phyloP scores from a whole-genome alignment of 2,329 filamentous ascomycete genomes.

The Diaporthe sp. region DNA sequence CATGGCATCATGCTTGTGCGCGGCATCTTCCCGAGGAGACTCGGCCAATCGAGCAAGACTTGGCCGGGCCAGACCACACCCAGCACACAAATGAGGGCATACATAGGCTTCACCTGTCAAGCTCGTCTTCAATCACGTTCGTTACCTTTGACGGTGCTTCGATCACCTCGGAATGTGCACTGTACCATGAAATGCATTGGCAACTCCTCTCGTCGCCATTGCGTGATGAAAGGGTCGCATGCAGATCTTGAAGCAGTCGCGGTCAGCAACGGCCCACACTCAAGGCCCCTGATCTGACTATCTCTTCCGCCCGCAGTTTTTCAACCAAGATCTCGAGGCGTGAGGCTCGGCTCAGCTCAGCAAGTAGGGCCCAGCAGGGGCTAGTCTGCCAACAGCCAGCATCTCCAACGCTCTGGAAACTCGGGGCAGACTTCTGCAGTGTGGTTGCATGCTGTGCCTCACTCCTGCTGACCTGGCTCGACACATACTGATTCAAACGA shows the following conservation, averaged over 20 bases:
- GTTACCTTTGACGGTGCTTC: not conserved
- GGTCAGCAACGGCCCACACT: slow-evolving; percentile 20
- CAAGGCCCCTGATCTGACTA: slow-evolving; percentile 14
- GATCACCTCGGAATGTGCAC: not conserved
- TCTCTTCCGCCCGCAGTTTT: slow-evolving; percentile 1
- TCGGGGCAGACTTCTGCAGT: slow-evolving; percentile 19
- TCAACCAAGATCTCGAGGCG: slow-evolving; percentile 6
- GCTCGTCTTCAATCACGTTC: not conserved
- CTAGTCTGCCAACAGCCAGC: slow-evolving; percentile 4
- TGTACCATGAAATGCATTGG: not conserved
- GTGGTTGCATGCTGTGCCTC: slow-evolving; percentile 34
- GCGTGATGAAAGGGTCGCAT: slow-evolving; percentile 10
- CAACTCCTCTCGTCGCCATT: not conserved
- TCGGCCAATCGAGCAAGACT: not conserved
- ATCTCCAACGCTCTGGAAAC: slow-evolving; percentile 27
- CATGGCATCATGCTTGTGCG: not conserved
- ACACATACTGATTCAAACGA: slow-evolving; percentile 28
- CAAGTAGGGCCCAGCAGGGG: not conserved
- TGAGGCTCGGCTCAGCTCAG: slow-evolving; percentile 21
- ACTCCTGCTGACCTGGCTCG: slow-evolving; percentile 25
- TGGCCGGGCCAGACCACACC: not conserved
- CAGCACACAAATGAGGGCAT: not conserved
- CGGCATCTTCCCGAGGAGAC: slow-evolving; percentile 14
- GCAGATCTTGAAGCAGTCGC: slow-evolving; percentile 32
- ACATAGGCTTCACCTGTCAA: not conserved